Base-by-base conservation (phyloP, 768 basidiomycete species). In the Rhodotorula taiwanensis region DNA sequence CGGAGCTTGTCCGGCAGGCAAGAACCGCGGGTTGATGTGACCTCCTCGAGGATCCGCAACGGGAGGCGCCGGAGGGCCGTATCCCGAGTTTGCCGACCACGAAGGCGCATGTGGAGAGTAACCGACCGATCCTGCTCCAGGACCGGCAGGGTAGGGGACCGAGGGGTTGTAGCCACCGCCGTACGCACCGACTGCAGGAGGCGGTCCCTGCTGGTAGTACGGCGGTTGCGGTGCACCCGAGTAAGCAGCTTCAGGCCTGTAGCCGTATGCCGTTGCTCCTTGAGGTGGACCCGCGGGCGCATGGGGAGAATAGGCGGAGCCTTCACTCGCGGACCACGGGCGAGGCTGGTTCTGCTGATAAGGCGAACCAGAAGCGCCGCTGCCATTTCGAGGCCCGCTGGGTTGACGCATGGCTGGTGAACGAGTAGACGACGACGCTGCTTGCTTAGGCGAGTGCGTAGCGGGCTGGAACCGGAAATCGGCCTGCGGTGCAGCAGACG, bases 11-110 rank as follows among this genome's bases (percentile, higher is more conserved):
- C 36, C 36, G 16, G 58, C 57, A 8, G 55, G 62, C n/a, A 69
- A 50, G 55, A 68, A 68, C 9, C 62, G 43, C 33, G 67, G 67
- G 55, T 68, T 68, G 56, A 64, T 44, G 30, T 64, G 62, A 2
- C 62, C 62, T 9, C 60, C 60, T 15, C 48, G 36, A 39, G 48
- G 57, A 36, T 33, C 57, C 25, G 41, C 39, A 16, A 58, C 14
- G 27, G 47, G 36, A 10, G 48, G 15, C 5, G 28, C 21, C 20
- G 41, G 23, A 16, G 13, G 28, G 14, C 13, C 27, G 9, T 6
- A 25, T 3, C 20, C 31, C 2, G 49, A 28, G 49, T 50, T 39
- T 16, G 36, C 10, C 9, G 36, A 9, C 36, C 36, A 39, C 10
- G 36, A 50, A 28, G 49, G 49, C 49, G 30, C 31, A 30, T 58